Evolutionary conservation across 2,329 filamentous ascomycete species (phyloP).

Genomic region (Westerdykella aurantiaca): DNA sequence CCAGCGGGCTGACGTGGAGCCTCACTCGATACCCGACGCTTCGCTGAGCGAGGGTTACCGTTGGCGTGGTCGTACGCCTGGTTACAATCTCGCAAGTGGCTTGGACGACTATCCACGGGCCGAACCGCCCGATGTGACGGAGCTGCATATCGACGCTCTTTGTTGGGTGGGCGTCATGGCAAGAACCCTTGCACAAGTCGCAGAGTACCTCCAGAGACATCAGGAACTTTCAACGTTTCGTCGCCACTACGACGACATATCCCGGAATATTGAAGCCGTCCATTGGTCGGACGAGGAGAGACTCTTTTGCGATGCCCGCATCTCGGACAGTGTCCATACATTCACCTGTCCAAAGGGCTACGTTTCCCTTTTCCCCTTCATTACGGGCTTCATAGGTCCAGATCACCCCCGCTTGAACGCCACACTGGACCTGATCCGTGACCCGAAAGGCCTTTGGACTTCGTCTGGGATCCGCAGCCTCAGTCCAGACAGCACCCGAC

Average conservation of each 20-base stretch:
- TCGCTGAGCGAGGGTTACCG: slow-evolving; percentile 71
- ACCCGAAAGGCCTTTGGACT: slow-evolving; percentile 80
- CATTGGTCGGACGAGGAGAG: slow-evolving; percentile 81
- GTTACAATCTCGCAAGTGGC: slow-evolving; percentile 80
- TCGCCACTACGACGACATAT: slow-evolving; percentile 65
- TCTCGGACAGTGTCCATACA: slow-evolving; percentile 77
- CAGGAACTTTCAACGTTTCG: slow-evolving; percentile 68
- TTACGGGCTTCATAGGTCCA: slow-evolving; percentile 69
- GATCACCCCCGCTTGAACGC: slow-evolving; percentile 68
- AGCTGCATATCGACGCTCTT: slow-evolving; percentile 87
- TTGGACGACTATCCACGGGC: slow-evolving; percentile 91
- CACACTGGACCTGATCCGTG: slow-evolving; percentile 66
- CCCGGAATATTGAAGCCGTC: slow-evolving; percentile 76
- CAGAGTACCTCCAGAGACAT: slow-evolving; percentile 60
- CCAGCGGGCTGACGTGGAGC: slow-evolving; percentile 63
- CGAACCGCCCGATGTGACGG: slow-evolving; percentile 83
- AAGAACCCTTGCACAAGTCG: slow-evolving; percentile 69
- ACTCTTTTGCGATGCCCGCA: slow-evolving; percentile 84
- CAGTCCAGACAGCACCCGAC: slow-evolving; percentile 70
- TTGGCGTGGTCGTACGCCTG: slow-evolving; percentile 80
- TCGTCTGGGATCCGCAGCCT: slow-evolving; percentile 78
- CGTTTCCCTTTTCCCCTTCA: slow-evolving; percentile 83
- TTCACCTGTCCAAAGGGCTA: slow-evolving; percentile 94
- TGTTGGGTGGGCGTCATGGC: slow-evolving; percentile 96
- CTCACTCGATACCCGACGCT: slow-evolving; percentile 19